Evolutionary conservation across 306 rosid species (phyloP).

Genomic region (Herpetospermum pedunculosum): DNA sequence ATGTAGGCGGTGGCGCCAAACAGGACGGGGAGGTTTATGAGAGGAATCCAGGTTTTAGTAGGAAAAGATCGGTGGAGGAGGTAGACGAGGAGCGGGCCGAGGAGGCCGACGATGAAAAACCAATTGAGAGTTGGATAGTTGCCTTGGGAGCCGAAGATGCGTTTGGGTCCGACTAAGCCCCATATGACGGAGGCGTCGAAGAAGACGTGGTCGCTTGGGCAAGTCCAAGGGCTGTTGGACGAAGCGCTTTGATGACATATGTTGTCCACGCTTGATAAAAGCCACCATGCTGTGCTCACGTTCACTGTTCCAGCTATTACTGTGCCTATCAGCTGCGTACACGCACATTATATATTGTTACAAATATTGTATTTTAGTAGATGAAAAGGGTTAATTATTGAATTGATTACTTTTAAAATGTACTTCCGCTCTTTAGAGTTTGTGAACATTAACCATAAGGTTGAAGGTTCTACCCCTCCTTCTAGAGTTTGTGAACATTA

Average conservation of each 20-base stretch:
- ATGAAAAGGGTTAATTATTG: too few species aligned
- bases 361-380: too few species aligned
- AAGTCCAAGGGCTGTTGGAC: constrained; percentile 25
- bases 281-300: constrained; percentile 25
- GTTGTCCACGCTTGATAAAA: constrained; percentile 5
- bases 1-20: constrained; percentile 21
- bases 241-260: constrained; percentile 17
- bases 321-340: constrained; percentile 20
- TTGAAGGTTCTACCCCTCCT: too few species aligned
- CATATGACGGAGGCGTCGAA: constrained; percentile 28
- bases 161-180: constrained; percentile 27
- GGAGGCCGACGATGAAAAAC: constrained; percentile 17
- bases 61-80: constrained; percentile 20
- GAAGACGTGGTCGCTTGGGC: constrained; percentile 21
- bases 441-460: too few species aligned
- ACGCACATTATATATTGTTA: too few species aligned
- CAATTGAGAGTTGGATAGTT: constrained; percentile 22
- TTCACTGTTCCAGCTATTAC: constrained; percentile 25
- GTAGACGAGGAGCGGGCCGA: constrained; percentile 19
- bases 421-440: too few species aligned
- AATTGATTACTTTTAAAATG: too few species aligned
- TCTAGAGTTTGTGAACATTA: too few species aligned
- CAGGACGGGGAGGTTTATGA: constrained; percentile 29
- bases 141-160: constrained; percentile 18
- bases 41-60: constrained; percentile 14